These are phyloP conservation scores for Casuarina glauca DNA, from an alignment of 306 rosid genomes.

Conservation along the genomic window DNA sequence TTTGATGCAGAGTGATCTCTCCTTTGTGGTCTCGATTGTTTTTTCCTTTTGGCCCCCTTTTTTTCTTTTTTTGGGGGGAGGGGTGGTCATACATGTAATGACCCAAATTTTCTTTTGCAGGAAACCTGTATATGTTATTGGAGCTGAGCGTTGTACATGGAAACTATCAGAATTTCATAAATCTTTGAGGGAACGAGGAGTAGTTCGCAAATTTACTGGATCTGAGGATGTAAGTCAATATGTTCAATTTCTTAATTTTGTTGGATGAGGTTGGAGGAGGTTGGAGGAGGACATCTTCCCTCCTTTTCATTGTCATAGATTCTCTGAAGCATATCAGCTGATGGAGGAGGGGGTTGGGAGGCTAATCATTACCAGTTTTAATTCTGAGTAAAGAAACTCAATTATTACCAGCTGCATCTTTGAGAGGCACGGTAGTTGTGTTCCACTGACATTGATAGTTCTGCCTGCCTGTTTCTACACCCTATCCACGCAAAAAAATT, in stretches of 20 bases:
- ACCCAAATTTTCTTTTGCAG: conserved; percentile 39
- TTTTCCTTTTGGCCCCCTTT: too few relatives aligned
- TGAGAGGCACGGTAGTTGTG: neutral
- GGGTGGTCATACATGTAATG: neutral
- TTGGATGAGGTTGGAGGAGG: conserved; percentile 7
- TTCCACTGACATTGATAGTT: too few relatives aligned
- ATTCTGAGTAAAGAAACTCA: neutral
- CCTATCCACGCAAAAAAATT: too few relatives aligned
- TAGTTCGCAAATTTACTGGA: conserved; percentile 84
- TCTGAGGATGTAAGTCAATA: conserved; percentile 79
- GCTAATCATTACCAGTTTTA: neutral
- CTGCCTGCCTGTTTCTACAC: too few relatives aligned
- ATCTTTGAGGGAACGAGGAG: conserved; percentile 70
- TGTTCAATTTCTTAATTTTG: neutral
- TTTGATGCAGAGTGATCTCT: conserved; percentile 9
- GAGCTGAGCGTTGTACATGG: conserved; percentile 86
- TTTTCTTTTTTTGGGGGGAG: too few relatives aligned
- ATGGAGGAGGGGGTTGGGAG: neutral
- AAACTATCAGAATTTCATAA: conserved; percentile 78
- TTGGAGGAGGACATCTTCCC: conserved; percentile 21
- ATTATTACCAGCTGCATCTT: neutral
- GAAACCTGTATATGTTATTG: conserved; percentile 83
- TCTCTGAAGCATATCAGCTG: neutral
- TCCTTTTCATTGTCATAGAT: neutral
- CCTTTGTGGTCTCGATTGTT: neutral